Evolutionary conservation across 495 filamentous ascomycete species (phyloP).

Genomic region (Terfezia boudieri): DNA sequence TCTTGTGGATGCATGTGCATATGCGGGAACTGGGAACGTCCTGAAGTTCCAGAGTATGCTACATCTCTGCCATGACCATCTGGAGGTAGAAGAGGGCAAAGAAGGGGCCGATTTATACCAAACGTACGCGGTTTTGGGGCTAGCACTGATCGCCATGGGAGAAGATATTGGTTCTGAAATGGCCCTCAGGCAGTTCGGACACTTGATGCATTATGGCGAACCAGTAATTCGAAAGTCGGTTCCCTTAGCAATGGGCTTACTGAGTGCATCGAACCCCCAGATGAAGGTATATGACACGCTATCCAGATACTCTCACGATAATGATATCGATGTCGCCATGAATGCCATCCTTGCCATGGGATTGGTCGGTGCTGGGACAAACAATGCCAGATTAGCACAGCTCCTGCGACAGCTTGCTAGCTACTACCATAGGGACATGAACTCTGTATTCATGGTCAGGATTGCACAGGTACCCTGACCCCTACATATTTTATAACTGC

Average conservation of each 20-base stretch:
- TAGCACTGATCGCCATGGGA: constrained; percentile 90
- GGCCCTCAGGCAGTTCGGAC: constrained; percentile 90
- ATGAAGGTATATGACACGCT: constrained; percentile 99
- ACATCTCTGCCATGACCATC: constrained; percentile 91
- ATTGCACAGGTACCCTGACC: constrained; percentile 43
- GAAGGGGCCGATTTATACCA: constrained; percentile 86
- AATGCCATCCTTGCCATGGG: constrained; percentile 99
- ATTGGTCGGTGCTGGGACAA: constrained; percentile 85
- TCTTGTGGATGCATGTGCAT: constrained; percentile 85
- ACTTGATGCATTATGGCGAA: constrained; percentile 98
- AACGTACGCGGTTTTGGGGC: constrained; percentile 82
- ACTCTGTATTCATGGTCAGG: constrained; percentile 94
- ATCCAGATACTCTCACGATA: constrained; percentile 97
- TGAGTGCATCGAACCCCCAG: constrained; percentile 93
- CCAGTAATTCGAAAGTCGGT: constrained; percentile 91
- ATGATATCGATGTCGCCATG: constrained; percentile 93
- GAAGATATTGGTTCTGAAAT: constrained; percentile 98
- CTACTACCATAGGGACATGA: constrained; percentile 93
- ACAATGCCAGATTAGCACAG: constrained; percentile 91
- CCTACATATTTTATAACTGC: too few species aligned
- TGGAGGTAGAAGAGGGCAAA: constrained; percentile 75
- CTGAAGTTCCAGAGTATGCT: constrained; percentile 90
- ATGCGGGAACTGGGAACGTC: constrained; percentile 91
- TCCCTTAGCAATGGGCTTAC: constrained; percentile 87
- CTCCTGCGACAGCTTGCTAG: constrained; percentile 82